Base-by-base conservation (phyloP, 768 basidiomycete genomes). In the Trichaptum fuscoviolaceum region DNA sequence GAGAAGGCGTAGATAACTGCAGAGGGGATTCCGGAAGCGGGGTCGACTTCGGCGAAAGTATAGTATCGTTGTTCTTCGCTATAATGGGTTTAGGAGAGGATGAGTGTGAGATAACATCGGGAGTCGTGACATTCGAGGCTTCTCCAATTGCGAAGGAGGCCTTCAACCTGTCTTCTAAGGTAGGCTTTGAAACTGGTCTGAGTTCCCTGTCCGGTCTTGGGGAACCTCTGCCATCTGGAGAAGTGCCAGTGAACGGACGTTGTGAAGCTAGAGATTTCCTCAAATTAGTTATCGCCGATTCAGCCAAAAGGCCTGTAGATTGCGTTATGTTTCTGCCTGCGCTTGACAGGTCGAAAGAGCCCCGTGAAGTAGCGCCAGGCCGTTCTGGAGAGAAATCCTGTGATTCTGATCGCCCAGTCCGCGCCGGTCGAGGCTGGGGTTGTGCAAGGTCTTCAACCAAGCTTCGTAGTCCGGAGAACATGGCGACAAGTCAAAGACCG, bases 161-260 rank as follows among this genome's bases (percentile, higher is more conserved):
- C 59, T 88, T 84, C n/a, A 93, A 78, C 59, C 92, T 82, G 66
- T 93, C 92, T 76, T 93, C 92, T 1, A 93, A 79, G 25, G 83
- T 89, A 8, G 83, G 80, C 72, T 90, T 89, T 60, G 80, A 76
- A 74, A 73, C 34, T 71, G 35, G 62, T 71, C 71, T 36, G 69
- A 57, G 42, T 64, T 67, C 10, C 27, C 65, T 30, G 69, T 35
- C 58, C 67, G 63, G 73, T 42, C 61, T 72, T 65, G 62, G 63
- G 34, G 36, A 57, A 61, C 69, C 68, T 27, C 70, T 57, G 70
- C 70, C 64, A n/a, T 72, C 72, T 52, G 82, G 79, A 73, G 78
- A 84, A 17, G 72, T 77, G 15, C 42, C 42, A 52, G 42, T 20
- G 20, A 52, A 52, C 30, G 82, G 72, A 27, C 85, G 86, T 68